Conservation (phyloP, 1,284 basidiomycete species). For the Leucoagaricus sp. region DNA sequence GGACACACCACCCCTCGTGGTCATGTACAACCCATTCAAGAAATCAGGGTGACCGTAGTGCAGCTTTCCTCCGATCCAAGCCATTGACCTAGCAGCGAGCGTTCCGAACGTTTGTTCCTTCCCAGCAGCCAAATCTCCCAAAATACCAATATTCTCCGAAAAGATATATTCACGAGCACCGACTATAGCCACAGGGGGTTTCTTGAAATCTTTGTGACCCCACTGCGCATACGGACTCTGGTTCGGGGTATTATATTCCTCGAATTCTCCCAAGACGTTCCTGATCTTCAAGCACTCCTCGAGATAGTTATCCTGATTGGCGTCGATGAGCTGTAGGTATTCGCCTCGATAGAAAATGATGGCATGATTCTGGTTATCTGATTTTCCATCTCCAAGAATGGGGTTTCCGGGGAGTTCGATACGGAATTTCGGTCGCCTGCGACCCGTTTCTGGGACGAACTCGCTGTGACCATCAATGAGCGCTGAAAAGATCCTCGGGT, state of each 20-base stretch:
- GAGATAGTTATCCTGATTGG: slow-evolving; percentile 99
- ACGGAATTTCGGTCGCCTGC: slow-evolving; percentile 94
- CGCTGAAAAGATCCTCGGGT: slow-evolving; percentile 93
- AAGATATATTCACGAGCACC: slow-evolving; percentile 99
- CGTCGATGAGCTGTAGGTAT: slow-evolving; percentile 98
- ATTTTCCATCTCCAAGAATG: slow-evolving; percentile 98
- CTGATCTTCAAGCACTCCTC: slow-evolving; percentile 99
- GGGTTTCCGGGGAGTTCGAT: slow-evolving; percentile 99
- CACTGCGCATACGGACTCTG: slow-evolving; percentile 92
- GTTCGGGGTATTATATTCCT: slow-evolving; percentile 86
- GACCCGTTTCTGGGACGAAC: slow-evolving; percentile 87
- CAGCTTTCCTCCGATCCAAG: slow-evolving; percentile 97
- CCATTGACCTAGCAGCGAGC: slow-evolving; percentile 90
- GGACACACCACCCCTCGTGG: slow-evolving; percentile 95
- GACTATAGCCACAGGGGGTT: slow-evolving; percentile 93
- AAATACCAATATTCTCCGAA: slow-evolving; percentile 99
- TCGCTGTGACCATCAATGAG: slow-evolving; percentile 98
- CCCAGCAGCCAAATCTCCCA: slow-evolving; percentile 97
- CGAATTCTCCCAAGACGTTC: slow-evolving; percentile 97
- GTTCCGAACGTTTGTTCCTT: slow-evolving; percentile 99
- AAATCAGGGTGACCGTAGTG: slow-evolving; percentile 99
- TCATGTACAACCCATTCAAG: slow-evolving; percentile 98
- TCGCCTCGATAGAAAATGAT: slow-evolving; percentile 99
- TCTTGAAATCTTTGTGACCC: slow-evolving; percentile 86
- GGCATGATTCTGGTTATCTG: slow-evolving; percentile 99